Percentiles rank a stretch among this genome's conserved stretches.
These are phyloP conservation scores for Psilocybe tampanensis DNA, from an alignment of 768 basidiomycete genomes.

Conservation along the genomic window DNA sequence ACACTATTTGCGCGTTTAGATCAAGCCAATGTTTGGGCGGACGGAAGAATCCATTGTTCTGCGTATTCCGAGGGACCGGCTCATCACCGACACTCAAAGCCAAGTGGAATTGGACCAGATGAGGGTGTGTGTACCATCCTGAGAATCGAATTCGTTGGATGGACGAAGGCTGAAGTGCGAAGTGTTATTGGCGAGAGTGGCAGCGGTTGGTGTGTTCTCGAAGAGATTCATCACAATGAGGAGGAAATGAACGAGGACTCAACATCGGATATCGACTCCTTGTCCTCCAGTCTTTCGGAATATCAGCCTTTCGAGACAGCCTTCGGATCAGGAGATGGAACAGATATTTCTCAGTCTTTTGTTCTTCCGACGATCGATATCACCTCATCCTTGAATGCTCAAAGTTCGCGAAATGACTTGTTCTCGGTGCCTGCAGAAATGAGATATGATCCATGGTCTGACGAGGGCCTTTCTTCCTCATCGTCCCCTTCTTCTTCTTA, in stretches of 20 bases:
- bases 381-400: conserved; percentile 35
- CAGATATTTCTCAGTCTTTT: conserved; percentile 67
- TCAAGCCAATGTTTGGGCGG: conserved; percentile 65
- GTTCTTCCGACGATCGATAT: conserved; percentile 79
- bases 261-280: conserved; percentile 20
- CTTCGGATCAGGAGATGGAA: neutral
- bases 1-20: conserved; percentile 75
- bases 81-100: conserved; percentile 19
- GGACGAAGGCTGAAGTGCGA: conserved; percentile 67
- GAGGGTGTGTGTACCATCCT: conserved; percentile 67
- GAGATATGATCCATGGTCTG: conserved; percentile 36
- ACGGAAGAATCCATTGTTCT: conserved; percentile 58
- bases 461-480: conserved; percentile 24
- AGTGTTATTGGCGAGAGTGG: conserved; percentile 71
- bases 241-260: conserved; percentile 23
- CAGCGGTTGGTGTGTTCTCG: conserved; percentile 74
- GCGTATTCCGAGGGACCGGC: conserved; percentile 52
- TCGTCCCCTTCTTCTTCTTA: conserved; percentile 16
- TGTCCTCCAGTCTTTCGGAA: conserved; percentile 25
- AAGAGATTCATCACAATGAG: conserved; percentile 47
- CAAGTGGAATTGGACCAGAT: conserved; percentile 18
- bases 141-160: conserved; percentile 73
- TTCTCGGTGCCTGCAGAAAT: conserved; percentile 21
- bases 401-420: conserved; percentile 7
- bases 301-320: conserved; percentile 21